Evolutionary conservation across 1,284 basidiomycete species (phyloP).

Genomic region (Melampsora larici-populina): DNA sequence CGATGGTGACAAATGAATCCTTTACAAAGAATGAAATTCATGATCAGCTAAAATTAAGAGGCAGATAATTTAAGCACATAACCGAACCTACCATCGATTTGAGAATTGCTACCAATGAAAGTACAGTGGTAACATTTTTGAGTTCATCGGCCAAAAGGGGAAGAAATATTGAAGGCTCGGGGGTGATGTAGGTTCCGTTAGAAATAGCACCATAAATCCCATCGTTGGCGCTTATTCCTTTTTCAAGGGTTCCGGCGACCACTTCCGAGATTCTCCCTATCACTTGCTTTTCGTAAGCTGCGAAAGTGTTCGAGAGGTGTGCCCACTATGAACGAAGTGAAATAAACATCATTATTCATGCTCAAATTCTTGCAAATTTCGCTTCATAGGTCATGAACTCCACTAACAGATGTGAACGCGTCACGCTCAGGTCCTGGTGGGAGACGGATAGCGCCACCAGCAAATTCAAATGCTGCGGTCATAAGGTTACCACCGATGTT

Average conservation of each 20-base stretch:
- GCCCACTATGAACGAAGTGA: constrained; percentile 25
- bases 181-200: constrained; percentile 33
- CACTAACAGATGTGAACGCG: constrained; percentile 20
- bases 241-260: background rate
- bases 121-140: constrained; percentile 37
- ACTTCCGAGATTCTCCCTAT: constrained; percentile 16
- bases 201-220: constrained; percentile 17
- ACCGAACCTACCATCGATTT: constrained; percentile 13
- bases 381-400: background rate
- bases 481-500: constrained; percentile 26
- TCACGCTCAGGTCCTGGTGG: constrained; percentile 18
- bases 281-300: constrained; percentile 23
- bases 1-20: constrained; percentile 34
- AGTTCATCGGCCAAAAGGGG: constrained; percentile 13
- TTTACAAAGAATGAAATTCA: background rate
- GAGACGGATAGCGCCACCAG: background rate
- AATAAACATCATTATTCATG: background rate
- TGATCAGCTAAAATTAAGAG: background rate
- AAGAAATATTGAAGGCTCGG: constrained; percentile 13
- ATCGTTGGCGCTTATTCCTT: constrained; percentile 14
- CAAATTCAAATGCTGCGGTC: background rate
- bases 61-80: background rate
- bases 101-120: constrained; percentile 15
- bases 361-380: background rate
- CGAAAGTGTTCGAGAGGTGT: constrained; percentile 12